Percentiles rank a stretch among this genome's conserved stretches.
Conservation (phyloP, 2,329 filamentous ascomycete genomes). For the Pestalotiopsis sp. region DNA sequence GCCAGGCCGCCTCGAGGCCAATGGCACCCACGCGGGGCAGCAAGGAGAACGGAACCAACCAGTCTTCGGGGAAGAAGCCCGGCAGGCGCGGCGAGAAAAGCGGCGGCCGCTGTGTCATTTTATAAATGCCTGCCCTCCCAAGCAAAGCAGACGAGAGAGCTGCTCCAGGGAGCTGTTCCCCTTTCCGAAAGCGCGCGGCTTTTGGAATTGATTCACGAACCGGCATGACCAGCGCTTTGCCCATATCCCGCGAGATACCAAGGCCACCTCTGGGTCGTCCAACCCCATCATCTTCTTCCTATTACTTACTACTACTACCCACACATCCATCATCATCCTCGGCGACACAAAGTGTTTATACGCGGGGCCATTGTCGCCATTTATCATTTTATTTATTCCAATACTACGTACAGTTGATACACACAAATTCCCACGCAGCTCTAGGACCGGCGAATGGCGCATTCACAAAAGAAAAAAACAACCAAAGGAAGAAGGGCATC, state of each 20-base stretch:
- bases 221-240: constrained; percentile 10
- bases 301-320: background rate
- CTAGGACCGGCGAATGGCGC: constrained; percentile 44
- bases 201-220: constrained; percentile 13
- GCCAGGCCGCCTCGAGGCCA: constrained; percentile 56
- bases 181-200: background rate
- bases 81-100: constrained; percentile 3
- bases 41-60: constrained; percentile 23
- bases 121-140: constrained; percentile 32
- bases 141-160: background rate
- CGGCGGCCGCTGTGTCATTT: constrained; percentile 40
- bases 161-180: background rate
- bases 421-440: constrained; percentile 29
- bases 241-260: background rate
- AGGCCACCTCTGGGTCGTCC: background rate
- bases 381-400: background rate
- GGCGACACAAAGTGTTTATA: background rate
- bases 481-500: constrained; percentile 29
- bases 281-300: background rate
- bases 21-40: constrained; percentile 29
- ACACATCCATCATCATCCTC: background rate
- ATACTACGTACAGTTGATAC: background rate
- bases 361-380: background rate
- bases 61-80: background rate
- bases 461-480: constrained; percentile 36